Percentiles rank a stretch among this genome's conserved stretches.
Conservation (phyloP, 2,329 filamentous ascomycete genomes). For the Colletotrichum brevisporum region DNA sequence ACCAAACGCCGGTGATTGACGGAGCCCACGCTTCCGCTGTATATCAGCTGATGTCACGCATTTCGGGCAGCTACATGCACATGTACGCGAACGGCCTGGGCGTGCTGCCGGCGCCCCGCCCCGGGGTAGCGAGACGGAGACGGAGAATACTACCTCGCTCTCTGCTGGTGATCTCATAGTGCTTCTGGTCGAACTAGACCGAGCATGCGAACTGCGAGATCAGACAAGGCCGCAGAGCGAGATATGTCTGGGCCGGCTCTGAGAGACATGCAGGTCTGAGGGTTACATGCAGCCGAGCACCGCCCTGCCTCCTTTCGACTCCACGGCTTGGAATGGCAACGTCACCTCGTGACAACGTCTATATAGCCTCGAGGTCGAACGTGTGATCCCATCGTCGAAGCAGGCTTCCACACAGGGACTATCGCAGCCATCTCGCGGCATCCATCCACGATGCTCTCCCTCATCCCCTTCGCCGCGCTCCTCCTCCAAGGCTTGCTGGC, state of each 20-base stretch:
- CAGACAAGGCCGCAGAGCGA: neutral
- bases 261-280: neutral
- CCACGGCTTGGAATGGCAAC: too few relatives aligned
- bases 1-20: slow-evolving; percentile 12
- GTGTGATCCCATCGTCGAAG: too few relatives aligned
- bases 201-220: neutral
- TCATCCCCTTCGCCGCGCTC: neutral
- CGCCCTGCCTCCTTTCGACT: neutral
- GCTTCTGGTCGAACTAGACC: neutral
- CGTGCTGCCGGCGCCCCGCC: neutral
- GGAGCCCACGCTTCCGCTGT: neutral
- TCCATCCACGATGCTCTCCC: neutral
- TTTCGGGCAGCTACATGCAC: neutral
- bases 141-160: neutral
- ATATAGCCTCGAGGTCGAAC: neutral
- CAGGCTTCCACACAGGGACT: neutral
- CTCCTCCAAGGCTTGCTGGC: slow-evolving; percentile 9
- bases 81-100: neutral
- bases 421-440: neutral
- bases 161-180: neutral
- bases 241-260: neutral
- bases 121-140: neutral
- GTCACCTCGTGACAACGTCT: too few relatives aligned
- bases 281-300: neutral
- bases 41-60: neutral